phyloP scores from a whole-genome alignment of 345 rosid species.

The Linum lewisii region DNA sequence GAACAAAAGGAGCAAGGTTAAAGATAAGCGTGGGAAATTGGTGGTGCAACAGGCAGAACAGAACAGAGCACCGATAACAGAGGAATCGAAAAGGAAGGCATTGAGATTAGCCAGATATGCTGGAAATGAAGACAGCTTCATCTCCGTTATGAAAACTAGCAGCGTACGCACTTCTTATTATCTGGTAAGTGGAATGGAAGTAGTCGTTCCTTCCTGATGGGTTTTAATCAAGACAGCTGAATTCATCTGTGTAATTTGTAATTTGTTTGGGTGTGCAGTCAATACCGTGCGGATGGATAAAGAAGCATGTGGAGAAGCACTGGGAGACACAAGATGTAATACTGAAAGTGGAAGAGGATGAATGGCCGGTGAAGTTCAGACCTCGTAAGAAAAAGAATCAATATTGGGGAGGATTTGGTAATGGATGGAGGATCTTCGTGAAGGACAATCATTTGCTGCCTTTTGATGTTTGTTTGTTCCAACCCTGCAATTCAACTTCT shows the following conservation, averaged over 20 bases:
- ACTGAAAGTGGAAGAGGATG: background rate
- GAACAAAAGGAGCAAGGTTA: background rate
- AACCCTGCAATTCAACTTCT: background rate
- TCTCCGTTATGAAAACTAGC: background rate
- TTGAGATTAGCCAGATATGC: background rate
- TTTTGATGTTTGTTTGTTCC: background rate
- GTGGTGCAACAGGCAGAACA: background rate
- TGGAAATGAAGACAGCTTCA: background rate
- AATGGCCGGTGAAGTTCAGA: background rate
- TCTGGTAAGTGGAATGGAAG: background rate
- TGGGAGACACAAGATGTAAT: background rate
- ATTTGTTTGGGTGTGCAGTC: background rate
- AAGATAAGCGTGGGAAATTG: no score
- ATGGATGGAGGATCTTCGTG: background rate
- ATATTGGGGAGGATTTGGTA: background rate
- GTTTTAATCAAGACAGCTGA: no score
- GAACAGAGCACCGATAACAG: background rate
- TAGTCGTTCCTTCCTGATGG: background rate
- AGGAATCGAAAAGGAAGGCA: background rate
- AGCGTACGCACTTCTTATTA: background rate
- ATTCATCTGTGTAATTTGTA: no score
- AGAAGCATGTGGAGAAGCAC: background rate
- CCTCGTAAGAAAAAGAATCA: background rate
- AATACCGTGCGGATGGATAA: background rate
- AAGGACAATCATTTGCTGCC: background rate